These are phyloP conservation scores for Schrenkiella parvula DNA, from an alignment of 345 rosid species.

Conservation along the genomic window DNA sequence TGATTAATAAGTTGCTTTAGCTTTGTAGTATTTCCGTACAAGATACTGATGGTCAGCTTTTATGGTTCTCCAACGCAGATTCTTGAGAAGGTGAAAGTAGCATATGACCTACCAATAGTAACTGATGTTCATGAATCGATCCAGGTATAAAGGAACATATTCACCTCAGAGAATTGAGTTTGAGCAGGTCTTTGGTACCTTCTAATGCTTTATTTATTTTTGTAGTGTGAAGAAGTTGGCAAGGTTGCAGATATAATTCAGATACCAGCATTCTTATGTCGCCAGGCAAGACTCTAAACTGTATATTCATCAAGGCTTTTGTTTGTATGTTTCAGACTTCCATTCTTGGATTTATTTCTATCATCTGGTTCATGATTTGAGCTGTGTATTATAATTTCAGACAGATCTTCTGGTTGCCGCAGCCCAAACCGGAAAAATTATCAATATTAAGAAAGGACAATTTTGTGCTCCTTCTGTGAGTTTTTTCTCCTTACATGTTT, in stretches of 20 bases:
- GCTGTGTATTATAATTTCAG: slow-evolving; percentile 39
- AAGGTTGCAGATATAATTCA: slow-evolving; percentile 91
- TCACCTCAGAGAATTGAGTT: not conserved
- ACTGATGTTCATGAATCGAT: slow-evolving; percentile 90
- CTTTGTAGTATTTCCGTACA: not conserved
- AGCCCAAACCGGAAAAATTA: slow-evolving; percentile 89
- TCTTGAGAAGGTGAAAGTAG: slow-evolving; percentile 90
- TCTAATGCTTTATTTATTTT: slow-evolving; percentile 16
- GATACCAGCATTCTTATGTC: slow-evolving; percentile 96
- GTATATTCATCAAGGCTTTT: not conserved
- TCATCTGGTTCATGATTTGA: slow-evolving; percentile 11
- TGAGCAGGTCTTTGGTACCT: slow-evolving; percentile 18
- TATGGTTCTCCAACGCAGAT: slow-evolving; percentile 50
- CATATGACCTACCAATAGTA: slow-evolving; percentile 78
- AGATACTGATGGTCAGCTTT: slow-evolving; percentile 5
- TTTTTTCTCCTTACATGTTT: slow-evolving; percentile 23
- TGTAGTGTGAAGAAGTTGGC: slow-evolving; percentile 82
- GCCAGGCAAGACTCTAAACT: slow-evolving; percentile 56
- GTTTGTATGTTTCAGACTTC: slow-evolving; percentile 12
- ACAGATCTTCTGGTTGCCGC: slow-evolving; percentile 97
- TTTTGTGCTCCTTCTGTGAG: slow-evolving; percentile 93
- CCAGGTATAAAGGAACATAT: slow-evolving; percentile 52
- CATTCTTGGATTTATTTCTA: not conserved
- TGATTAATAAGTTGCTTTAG: not conserved
- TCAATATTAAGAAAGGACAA: slow-evolving; percentile 94